Evolutionary conservation across 2,329 filamentous ascomycete genomes (phyloP).

Genomic region (Colletotrichum orbiculare): DNA sequence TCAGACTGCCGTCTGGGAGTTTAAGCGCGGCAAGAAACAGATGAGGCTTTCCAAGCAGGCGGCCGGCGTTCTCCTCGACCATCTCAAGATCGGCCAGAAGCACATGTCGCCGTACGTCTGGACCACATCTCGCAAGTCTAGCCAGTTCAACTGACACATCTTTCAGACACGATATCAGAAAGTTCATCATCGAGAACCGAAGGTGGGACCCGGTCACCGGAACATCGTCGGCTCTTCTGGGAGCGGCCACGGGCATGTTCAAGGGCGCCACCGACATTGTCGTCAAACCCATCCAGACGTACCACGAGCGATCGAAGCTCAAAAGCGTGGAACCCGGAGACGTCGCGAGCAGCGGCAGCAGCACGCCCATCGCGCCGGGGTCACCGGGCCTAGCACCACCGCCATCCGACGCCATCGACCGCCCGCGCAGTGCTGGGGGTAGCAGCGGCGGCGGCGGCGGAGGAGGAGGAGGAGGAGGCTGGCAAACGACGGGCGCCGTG

Average conservation of each 20-base stretch:
- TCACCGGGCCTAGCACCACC: slow-evolving; percentile 8
- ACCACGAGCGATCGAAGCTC: slow-evolving; percentile 14
- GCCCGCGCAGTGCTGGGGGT: slow-evolving; percentile 4
- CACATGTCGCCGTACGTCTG: slow-evolving; percentile 20
- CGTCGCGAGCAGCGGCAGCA: background rate
- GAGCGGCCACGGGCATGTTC: slow-evolving; percentile 29
- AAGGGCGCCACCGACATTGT: slow-evolving; percentile 36
- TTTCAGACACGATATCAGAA: slow-evolving; percentile 53
- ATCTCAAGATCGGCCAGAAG: slow-evolving; percentile 54
- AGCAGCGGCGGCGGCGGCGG: background rate
- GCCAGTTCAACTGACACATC: background rate
- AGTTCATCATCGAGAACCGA: slow-evolving; percentile 45
- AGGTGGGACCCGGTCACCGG: slow-evolving; percentile 49
- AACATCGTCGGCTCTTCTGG: slow-evolving; percentile 36
- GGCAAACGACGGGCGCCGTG: slow-evolving; percentile 13
- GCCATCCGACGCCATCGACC: slow-evolving; percentile 6
- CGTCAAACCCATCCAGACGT: slow-evolving; percentile 36
- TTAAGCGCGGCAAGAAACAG: slow-evolving; percentile 51
- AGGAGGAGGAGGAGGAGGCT: background rate
- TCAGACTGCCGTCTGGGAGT: slow-evolving; percentile 62
- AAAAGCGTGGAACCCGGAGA: slow-evolving; percentile 12
- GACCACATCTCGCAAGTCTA: too few species aligned
- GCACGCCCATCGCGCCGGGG: background rate
- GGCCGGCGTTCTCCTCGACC: slow-evolving; percentile 62
- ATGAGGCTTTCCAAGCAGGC: slow-evolving; percentile 63